phyloP scores from a whole-genome alignment of 2,329 filamentous ascomycete species.

The Diaporthe sp. region DNA sequence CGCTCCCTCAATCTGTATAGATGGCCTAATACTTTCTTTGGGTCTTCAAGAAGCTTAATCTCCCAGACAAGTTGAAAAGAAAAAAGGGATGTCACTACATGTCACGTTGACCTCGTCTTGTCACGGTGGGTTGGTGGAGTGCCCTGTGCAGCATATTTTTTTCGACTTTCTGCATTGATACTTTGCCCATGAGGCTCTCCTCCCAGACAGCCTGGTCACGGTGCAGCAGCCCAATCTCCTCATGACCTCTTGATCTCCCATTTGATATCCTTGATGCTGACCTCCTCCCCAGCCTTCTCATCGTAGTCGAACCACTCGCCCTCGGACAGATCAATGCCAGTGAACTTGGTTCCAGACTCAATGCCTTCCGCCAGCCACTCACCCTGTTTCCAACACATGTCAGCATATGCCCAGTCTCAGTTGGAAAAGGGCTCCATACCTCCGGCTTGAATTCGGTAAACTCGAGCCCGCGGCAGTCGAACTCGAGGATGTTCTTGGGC shows the following conservation, averaged over 20 bases:
- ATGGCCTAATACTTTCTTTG: not conserved
- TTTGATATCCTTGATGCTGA: conserved; percentile 88
- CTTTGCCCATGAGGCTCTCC: not conserved
- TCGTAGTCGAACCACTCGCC: conserved; percentile 99
- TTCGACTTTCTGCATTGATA: not conserved
- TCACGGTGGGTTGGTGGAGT: not conserved
- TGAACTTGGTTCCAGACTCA: conserved; percentile 86
- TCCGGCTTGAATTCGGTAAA: conserved; percentile 93
- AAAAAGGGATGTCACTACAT: not conserved
- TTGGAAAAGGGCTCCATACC: conserved; percentile 59
- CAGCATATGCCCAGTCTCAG: conserved; percentile 33
- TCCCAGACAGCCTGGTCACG: not conserved
- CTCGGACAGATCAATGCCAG: conserved; percentile 83
- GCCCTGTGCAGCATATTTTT: not conserved
- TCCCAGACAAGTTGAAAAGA: not conserved
- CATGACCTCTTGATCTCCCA: conserved; percentile 86
- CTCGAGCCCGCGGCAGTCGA: conserved; percentile 94
- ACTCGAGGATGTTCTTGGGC: conserved; percentile 83
- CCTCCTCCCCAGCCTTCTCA: conserved; percentile 91
- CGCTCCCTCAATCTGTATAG: not conserved
- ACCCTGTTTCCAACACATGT: conserved; percentile 65
- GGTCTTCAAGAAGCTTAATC: not conserved
- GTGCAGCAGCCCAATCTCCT: conserved; percentile 41
- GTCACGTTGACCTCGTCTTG: not conserved
- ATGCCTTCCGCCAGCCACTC: conserved; percentile 88